These are phyloP conservation scores for Aspergillus bertholletiae DNA, from an alignment of 495 filamentous ascomycete species.

Conservation along the genomic window DNA sequence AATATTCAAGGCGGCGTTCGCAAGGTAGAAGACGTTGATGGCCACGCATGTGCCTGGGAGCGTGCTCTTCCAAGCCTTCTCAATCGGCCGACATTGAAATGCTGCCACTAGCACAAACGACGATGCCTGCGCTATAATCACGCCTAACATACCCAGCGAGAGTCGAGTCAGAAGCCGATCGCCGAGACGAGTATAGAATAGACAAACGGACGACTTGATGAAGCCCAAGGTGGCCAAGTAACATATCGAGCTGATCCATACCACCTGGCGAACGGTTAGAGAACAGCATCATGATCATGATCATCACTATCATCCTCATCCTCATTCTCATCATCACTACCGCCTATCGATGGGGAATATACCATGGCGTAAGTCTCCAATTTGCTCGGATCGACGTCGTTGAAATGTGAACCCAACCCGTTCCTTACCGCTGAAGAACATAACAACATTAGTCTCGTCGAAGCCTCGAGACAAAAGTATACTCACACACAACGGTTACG, in stretches of 20 bases:
- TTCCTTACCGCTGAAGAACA: conserved; percentile 25
- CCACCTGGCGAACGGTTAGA: conserved; percentile 17
- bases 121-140: conserved; percentile 27
- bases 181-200: conserved; percentile 39
- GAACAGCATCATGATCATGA: too few relatives aligned
- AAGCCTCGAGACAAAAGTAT: neutral
- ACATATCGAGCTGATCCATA: conserved; percentile 42
- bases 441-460: conserved; percentile 4
- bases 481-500: conserved; percentile 31
- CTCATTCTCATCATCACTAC: too few relatives aligned
- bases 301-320: too few relatives aligned
- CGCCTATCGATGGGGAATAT: neutral
- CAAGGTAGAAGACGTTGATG: conserved; percentile 43
- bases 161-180: conserved; percentile 29
- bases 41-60: conserved; percentile 39
- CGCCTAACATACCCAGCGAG: conserved; percentile 28
- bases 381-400: conserved; percentile 16
- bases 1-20: conserved; percentile 48
- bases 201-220: conserved; percentile 36
- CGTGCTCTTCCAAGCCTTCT: conserved; percentile 27
- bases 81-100: conserved; percentile 35
- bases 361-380: conserved; percentile 31
- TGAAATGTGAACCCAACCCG: conserved; percentile 30
- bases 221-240: conserved; percentile 39
- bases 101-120: conserved; percentile 36